Percentiles rank a stretch among this genome's conserved stretches.
Conservation (phyloP, 2,329 filamentous ascomycete genomes). For the Fusarium pseudoanthophilum region DNA sequence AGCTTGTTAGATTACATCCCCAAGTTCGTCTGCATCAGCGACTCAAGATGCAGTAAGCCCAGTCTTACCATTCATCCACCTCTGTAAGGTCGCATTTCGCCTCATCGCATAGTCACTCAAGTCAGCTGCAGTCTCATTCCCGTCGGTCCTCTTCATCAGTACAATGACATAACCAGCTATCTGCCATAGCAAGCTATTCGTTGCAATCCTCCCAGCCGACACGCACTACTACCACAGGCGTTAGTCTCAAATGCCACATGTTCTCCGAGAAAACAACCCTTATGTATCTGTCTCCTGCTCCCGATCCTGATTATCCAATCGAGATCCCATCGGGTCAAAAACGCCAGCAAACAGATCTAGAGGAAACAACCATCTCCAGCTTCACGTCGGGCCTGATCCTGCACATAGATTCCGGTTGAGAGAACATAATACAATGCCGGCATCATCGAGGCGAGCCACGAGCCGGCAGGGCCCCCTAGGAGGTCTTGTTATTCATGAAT, state of each 20-base stretch:
- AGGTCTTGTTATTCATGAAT: neutral
- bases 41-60: conserved; percentile 95
- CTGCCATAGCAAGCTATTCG: too few relatives aligned
- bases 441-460: neutral
- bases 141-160: conserved; percentile 80
- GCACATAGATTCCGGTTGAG: neutral
- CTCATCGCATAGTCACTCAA: conserved; percentile 95
- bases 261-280: neutral
- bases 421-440: neutral
- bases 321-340: rapidly evolving
- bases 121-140: conserved; percentile 94
- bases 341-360: neutral
- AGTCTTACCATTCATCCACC: conserved; percentile 83
- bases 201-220: too few relatives aligned
- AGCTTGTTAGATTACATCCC: conserved; percentile 95
- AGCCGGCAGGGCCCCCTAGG: neutral
- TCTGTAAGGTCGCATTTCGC: conserved; percentile 96
- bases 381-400: rapidly evolving
- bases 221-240: too few relatives aligned
- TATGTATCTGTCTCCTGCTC: neutral
- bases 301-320: neutral
- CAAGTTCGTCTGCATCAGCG: conserved; percentile 97
- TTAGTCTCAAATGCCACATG: neutral
- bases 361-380: neutral
- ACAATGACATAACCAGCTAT: neutral